phyloP scores from a whole-genome alignment of 1,284 basidiomycete species.

The Cryptococcus floricola region DNA sequence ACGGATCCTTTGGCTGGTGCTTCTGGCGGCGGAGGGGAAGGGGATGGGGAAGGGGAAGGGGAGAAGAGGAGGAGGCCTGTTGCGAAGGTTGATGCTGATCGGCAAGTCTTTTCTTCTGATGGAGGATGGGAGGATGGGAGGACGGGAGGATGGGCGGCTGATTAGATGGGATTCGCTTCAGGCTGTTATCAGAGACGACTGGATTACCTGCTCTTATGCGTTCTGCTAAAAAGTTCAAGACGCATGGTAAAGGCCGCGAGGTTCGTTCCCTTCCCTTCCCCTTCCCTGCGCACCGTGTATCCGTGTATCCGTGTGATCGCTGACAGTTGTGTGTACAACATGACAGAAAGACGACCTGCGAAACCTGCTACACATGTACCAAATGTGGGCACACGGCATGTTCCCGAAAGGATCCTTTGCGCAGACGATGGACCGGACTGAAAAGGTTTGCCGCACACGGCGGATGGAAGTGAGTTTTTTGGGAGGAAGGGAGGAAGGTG shows the following conservation, averaged over 20 bases:
- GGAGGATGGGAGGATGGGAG: not conserved
- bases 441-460: conserved; percentile 76
- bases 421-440: conserved; percentile 74
- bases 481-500: conserved; percentile 66
- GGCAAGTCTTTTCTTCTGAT: conserved; percentile 43
- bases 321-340: too few relatives aligned
- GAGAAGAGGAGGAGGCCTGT: conserved; percentile 56
- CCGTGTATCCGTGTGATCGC: too few relatives aligned
- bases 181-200: conserved; percentile 58
- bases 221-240: conserved; percentile 67
- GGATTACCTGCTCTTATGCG: conserved; percentile 75
- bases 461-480: conserved; percentile 67
- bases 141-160: too few relatives aligned
- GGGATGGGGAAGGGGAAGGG: conserved; percentile 26
- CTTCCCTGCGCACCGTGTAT: too few relatives aligned
- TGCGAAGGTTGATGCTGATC: conserved; percentile 66
- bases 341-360: conserved; percentile 68
- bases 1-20: conserved; percentile 9
- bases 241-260: conserved; percentile 84
- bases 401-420: conserved; percentile 80
- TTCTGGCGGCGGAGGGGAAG: conserved; percentile 2
- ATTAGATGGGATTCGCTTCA: not conserved
- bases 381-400: conserved; percentile 86
- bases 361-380: conserved; percentile 73
- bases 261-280: conserved; percentile 47